Percentiles rank a stretch among this genome's conserved stretches.
Conservation (phyloP, 345 rosid genomes). For the Citrus unshiu region DNA sequence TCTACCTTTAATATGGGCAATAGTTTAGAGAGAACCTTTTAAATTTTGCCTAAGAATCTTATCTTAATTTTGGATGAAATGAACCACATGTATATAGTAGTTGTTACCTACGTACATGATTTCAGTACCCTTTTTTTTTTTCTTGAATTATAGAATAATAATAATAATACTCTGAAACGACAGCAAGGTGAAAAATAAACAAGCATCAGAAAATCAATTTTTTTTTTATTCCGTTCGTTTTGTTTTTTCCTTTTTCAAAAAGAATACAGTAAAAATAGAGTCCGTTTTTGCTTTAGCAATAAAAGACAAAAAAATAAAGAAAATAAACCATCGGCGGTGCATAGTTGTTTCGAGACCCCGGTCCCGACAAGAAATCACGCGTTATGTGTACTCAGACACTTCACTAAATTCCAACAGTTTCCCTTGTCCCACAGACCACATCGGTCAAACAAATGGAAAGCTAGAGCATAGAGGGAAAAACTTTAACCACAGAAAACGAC, state of each 20-base stretch:
- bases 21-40: no score
- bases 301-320: slow-evolving; percentile 10
- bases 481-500: not conserved
- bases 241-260: not conserved
- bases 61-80: no score
- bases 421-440: not conserved
- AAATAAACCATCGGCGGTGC: slow-evolving; percentile 6
- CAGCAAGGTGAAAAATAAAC: not conserved
- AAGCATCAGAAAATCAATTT: not conserved
- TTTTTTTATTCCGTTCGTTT: no score
- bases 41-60: no score
- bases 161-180: not conserved
- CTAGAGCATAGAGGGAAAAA: not conserved
- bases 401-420: not conserved
- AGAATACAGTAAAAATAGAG: no score
- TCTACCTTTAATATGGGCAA: not conserved
- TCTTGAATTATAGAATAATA: not conserved
- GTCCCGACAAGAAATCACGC: slow-evolving; percentile 19
- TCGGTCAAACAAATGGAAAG: not conserved
- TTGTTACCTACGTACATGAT: no score
- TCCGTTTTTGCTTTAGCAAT: not conserved
- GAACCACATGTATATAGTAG: no score
- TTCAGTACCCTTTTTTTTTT: no score
- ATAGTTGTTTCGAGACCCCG: not conserved
- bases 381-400: not conserved